Evolutionary conservation across 352 stramenopile species (phyloP).

Genomic region (Phytophthora ramorum): DNA sequence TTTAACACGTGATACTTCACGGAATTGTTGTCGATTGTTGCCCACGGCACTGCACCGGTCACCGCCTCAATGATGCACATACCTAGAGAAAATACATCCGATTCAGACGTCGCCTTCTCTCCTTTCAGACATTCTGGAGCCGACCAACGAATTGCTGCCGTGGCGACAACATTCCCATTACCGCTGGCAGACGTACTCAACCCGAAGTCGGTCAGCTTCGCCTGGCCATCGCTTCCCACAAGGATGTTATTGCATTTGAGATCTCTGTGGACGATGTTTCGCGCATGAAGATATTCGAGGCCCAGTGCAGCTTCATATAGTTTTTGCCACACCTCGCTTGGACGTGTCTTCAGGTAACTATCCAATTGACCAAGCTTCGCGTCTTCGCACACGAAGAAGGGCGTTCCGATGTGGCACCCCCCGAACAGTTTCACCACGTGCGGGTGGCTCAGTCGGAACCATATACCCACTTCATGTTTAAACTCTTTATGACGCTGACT

Average conservation of each 20-base stretch:
- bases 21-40: background rate
- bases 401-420: constrained; percentile 35
- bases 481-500: background rate
- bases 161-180: background rate
- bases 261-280: constrained; percentile 80
- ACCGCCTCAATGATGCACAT: constrained; percentile 28
- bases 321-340: constrained; percentile 24
- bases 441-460: constrained; percentile 44
- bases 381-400: constrained; percentile 42
- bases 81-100: constrained; percentile 23
- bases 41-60: constrained; percentile 9
- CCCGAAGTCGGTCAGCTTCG: constrained; percentile 50
- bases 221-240: constrained; percentile 49
- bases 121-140: constrained; percentile 12
- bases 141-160: constrained; percentile 9
- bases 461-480: constrained; percentile 34
- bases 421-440: constrained; percentile 47
- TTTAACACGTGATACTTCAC: background rate
- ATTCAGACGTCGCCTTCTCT: background rate
- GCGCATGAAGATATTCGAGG: constrained; percentile 61
- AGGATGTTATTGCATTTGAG: constrained; percentile 89
- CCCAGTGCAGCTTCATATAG: constrained; percentile 48
- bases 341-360: constrained; percentile 27
- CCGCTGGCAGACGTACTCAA: constrained; percentile 21
- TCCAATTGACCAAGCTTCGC: constrained; percentile 28